Evolutionary conservation across 345 rosid species (phyloP).

Genomic region (Citrus trifoliata): DNA sequence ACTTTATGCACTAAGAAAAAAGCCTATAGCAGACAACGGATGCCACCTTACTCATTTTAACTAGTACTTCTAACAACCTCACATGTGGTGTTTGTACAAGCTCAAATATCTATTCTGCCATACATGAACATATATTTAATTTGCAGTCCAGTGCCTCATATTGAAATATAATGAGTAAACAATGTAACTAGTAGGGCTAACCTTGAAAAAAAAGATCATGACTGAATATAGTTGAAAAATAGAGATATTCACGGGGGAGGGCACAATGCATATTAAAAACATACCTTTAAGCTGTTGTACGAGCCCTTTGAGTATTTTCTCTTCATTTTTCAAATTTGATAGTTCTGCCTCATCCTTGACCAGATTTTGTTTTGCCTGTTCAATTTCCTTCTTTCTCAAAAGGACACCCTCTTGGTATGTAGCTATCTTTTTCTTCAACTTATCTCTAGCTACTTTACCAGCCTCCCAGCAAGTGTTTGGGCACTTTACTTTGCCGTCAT

Average conservation of each 20-base stretch:
- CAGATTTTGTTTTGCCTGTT: slow-evolving; percentile 53
- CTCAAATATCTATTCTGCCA: not conserved
- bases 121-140: not conserved
- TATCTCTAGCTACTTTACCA: slow-evolving; percentile 80
- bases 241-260: not conserved
- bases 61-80: not conserved
- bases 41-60: not conserved
- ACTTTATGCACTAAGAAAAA: not conserved
- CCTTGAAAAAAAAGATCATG: not conserved
- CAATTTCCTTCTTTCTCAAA: slow-evolving; percentile 49
- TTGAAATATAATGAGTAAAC: not conserved
- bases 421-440: slow-evolving; percentile 62
- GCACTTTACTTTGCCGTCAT: slow-evolving; percentile 71
- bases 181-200: not conserved
- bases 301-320: slow-evolving; percentile 65
- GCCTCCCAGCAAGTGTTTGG: slow-evolving; percentile 89
- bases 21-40: not conserved
- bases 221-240: not conserved
- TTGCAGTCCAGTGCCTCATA: not conserved
- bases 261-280: not conserved
- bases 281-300: slow-evolving; percentile 84
- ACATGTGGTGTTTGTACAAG: not conserved
- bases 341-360: slow-evolving; percentile 74
- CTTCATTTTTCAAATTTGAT: slow-evolving; percentile 65
- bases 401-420: slow-evolving; percentile 61